Base-by-base conservation (phyloP, 148 eudicot genomes). In the Persicaria maculosa region DNA sequence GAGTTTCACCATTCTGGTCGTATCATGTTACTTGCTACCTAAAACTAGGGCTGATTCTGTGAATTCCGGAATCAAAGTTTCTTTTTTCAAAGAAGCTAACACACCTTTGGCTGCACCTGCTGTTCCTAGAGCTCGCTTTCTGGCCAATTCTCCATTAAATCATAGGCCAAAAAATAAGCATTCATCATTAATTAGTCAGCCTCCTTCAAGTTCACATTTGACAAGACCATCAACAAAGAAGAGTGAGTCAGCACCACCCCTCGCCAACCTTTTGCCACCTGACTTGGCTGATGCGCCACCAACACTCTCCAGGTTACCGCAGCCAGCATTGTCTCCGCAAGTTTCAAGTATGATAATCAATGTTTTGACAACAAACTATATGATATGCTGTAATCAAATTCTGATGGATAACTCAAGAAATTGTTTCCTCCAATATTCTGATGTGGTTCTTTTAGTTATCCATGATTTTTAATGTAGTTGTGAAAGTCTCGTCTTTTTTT, bases 321-420 rank as follows among this genome's bases (percentile, higher is more conserved):
- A 88, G 90, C 94, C 98, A 44, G 89, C 90, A 52, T 76, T 93
- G n/a, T 84, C 98, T 77, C 95, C 98, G 10, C 74, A 80, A 74
- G 72, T 77, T 71, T 80, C 93, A 50, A 81, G 97, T 92, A 90
- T 83, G 89, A 74, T 62, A 61, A 25, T 48, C 43, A 54, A 65
- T 76, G 44, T 72, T 69, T 47, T 5, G 45, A 36, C 46, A 64
- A 64, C 16, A 4, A 36, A 36, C 46, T 64, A 36, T 9, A 36
- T 64, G 31, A 62, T 62, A 6, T 2, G 31, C 44, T 62, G 20
- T 31, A 31, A 31, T 31, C 40, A 31, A 31, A 31, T 1, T 31
- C 40, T 31, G 40, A 31, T 31, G 40, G 40, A 31, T 31, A 31
- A 31, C 40, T 31, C 40, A 31, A 31, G 43, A 10, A 14, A 36